Evolutionary conservation across 495 filamentous ascomycete species (phyloP), one percentile per base, ranked within the genome.

Genomic region (Annulohypoxylon bovei): DNA sequence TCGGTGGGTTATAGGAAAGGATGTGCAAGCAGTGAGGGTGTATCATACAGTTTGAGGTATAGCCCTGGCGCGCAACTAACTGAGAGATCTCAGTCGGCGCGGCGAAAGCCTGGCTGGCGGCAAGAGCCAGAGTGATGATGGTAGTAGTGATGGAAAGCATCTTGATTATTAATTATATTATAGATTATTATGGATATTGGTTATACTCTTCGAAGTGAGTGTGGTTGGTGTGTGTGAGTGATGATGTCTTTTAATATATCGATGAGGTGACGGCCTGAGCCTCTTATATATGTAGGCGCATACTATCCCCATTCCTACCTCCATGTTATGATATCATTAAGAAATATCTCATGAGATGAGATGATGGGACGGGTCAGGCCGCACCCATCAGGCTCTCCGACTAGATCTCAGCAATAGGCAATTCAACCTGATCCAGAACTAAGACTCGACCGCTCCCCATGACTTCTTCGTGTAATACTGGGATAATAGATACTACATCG

Each of bases 31-130:
- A 35, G 20, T 14, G 16, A 5, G 7, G 14, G 6, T 50, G 27
- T 57, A 16, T 27, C 73, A 23, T 65, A 74, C 74, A 76, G 37
- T 66, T 49, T 0, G 14, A 1, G 18, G 4, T 33, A 49, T 74
- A 76, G 27, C 73, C 73, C 63, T 75, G 73, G 35, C 74, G 67
- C 6, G 72, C 57, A 8, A 67, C 58, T 11, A 75, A 32, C 11
- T 50, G 54, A 8, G 27, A 18, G 3, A 35, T 33, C 2, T 44
- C 14, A 6, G 62, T 33, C 4, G 74, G 71, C 16, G 62, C 47
- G 7, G 65, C 65, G 49, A 67, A 47, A 30, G 37, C 59, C 1
- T 39, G 20, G 58, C 20, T 59, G 39, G 30, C 56, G 42, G 65
- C 60, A 22, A 76, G 58, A 23, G 59, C 74, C 33, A 71, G 64